Evolutionary conservation across 1,284 basidiomycete genomes (phyloP).

Genomic region (Naganishia sp.): DNA sequence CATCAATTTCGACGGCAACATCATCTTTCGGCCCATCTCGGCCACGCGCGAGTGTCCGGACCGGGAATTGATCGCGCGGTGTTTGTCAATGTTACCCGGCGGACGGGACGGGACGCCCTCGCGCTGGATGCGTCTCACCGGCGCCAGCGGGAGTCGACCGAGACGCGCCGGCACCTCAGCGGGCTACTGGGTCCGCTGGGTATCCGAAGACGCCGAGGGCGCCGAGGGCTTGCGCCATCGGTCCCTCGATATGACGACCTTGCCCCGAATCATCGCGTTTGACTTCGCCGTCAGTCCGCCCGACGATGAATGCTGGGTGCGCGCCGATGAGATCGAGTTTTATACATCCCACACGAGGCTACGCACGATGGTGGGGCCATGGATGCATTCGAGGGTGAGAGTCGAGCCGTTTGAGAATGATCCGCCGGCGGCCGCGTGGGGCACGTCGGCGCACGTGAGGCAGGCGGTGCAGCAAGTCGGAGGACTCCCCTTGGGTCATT

Average conservation of each 20-base stretch:
- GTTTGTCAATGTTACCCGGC: slow-evolving; percentile 33
- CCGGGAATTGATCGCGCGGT: slow-evolving; percentile 31
- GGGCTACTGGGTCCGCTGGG: slow-evolving; percentile 34
- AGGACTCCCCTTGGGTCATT: slow-evolving; percentile 17
- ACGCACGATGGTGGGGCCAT: slow-evolving; percentile 21
- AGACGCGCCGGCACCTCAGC: slow-evolving; percentile 24
- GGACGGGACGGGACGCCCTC: slow-evolving; percentile 32
- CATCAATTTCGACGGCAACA: slow-evolving; percentile 32
- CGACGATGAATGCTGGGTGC: slow-evolving; percentile 30
- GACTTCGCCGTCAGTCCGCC: slow-evolving; percentile 30
- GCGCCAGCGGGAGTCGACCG: slow-evolving; percentile 6
- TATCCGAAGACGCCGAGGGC: slow-evolving; percentile 14
- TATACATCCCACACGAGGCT: slow-evolving; percentile 27
- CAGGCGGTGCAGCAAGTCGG: slow-evolving; percentile 26
- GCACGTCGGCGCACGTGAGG: slow-evolving; percentile 33
- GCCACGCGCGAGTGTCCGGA: slow-evolving; percentile 14
- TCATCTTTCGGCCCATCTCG: slow-evolving; percentile 32
- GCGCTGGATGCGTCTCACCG: slow-evolving; percentile 33
- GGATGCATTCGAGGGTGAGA: slow-evolving; percentile 33
- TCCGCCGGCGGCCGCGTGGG: slow-evolving; percentile 28
- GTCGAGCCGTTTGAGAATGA: slow-evolving; percentile 29
- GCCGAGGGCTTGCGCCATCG: slow-evolving; percentile 9
- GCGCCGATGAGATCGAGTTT: slow-evolving; percentile 33
- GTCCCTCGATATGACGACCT: slow-evolving; percentile 13
- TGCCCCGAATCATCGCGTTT: slow-evolving; percentile 29